Evolutionary conservation across 2,329 filamentous ascomycete genomes (phyloP), one percentile per base, ranked within the genome.

Genomic region (Colletotrichum horii): DNA sequence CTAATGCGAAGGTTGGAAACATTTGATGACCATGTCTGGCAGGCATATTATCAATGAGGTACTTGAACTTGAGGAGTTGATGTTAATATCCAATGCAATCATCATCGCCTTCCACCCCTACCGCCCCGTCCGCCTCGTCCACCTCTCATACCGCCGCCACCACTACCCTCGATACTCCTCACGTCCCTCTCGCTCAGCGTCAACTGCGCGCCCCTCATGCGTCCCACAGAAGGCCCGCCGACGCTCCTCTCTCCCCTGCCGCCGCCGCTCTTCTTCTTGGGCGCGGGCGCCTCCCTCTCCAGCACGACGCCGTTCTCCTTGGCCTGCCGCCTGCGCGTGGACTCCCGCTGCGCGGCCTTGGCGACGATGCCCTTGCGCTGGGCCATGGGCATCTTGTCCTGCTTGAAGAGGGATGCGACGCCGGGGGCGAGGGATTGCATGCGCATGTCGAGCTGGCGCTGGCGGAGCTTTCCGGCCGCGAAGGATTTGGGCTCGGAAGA

Each of bases 271-370:
- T 84, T 86, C 74, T 83, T 87, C 71, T 83, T 82, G 70, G 83
- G 78, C 58, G 87, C 87, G 70, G 81, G 79, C 30, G 56, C 78
- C 34, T 30, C 82, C 76, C 88, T 89, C 87, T 98, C 97, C 38
- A 98, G 87, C 65, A 98, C 92, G 79, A 98, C 93, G 8, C 96
- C 97, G 80, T 96, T 98, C 88, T 98, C 96, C 81, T 90, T 92
- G 3, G 97, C 97, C 83, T 98, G 95, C 55, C 88, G 89, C 48
- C 96, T 88, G 67, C 96, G 87, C 86, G 90, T 94, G 15, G 90
- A 86, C 83, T 98, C 96, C 75, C 91, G 91, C 32, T 88, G 84
- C 3, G 83, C 87, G 26, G 91, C 91, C 68, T 96, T 95, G 2
- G 90, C 89, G 19, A 87, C 87, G 76, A 98, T 98, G n/a, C 96